phyloP scores from a whole-genome alignment of 108 stramenopile genomes.

The Pseudonitzschia pungens region DNA sequence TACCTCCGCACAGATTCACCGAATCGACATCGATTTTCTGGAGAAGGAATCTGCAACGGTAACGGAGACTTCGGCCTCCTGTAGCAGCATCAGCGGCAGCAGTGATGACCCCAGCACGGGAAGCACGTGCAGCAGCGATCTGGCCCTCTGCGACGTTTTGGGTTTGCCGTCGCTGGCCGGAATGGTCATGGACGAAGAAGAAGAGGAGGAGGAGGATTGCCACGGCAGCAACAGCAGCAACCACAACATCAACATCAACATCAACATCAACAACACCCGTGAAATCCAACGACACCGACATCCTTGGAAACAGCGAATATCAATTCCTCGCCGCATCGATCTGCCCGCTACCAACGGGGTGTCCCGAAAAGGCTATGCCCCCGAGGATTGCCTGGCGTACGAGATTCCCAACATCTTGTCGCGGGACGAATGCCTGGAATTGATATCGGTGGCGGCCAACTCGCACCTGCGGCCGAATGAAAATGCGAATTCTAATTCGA shows the following conservation, averaged over 20 bases:
- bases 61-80: neutral
- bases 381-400: slow-evolving; percentile 48
- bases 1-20: too few relatives aligned
- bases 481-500: neutral
- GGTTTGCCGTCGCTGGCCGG: slow-evolving; percentile 7
- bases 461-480: neutral
- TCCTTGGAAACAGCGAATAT: too few relatives aligned
- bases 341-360: slow-evolving; percentile 35
- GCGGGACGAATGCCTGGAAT: slow-evolving; percentile 36
- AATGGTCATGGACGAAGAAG: slow-evolving; percentile 7
- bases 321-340: neutral
- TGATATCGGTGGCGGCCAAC: slow-evolving; percentile 38
- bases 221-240: neutral
- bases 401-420: slow-evolving; percentile 44
- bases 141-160: slow-evolving; percentile 26
- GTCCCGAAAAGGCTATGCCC: slow-evolving; percentile 50
- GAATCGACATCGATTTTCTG: too few relatives aligned
- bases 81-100: neutral
- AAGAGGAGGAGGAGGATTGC: neutral
- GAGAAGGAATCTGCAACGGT: too few relatives aligned
- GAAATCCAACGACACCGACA: neutral
- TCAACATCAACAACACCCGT: too few relatives aligned
- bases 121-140: slow-evolving; percentile 20
- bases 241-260: too few relatives aligned
- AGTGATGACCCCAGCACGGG: slow-evolving; percentile 5